Evolutionary conservation across 495 filamentous ascomycete species (phyloP).

Genomic region (Xanthoparmelia taractica): DNA sequence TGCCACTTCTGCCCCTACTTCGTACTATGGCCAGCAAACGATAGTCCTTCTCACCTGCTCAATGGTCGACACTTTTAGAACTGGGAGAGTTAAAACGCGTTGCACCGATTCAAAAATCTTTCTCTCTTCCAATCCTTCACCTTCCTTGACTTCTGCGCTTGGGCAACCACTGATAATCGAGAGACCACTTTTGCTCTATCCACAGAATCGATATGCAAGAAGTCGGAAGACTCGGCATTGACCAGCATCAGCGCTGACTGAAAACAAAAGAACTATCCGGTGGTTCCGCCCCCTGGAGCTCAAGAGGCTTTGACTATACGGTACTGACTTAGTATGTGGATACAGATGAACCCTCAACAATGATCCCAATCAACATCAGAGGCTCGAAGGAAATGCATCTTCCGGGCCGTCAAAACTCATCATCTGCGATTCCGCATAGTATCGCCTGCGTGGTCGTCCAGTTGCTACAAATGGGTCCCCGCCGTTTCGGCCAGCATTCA

Average conservation of each 20-base stretch:
- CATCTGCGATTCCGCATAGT: conserved; percentile 28
- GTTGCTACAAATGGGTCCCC: conserved; percentile 28
- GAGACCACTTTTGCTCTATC: neutral
- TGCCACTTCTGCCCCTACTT: no score
- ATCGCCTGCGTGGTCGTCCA: conserved; percentile 20
- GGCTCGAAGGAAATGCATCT: conserved; percentile 20
- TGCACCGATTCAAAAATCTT: neutral
- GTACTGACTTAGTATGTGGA: neutral
- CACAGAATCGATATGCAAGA: neutral
- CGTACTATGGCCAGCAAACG: no score
- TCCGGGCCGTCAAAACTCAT: conserved; percentile 24
- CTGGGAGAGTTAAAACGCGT: no score
- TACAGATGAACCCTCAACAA: neutral
- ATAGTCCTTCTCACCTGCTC: no score
- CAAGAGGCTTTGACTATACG: neutral
- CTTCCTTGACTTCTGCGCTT: neutral
- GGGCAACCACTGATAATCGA: neutral
- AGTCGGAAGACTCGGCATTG: neutral
- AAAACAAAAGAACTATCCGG: neutral
- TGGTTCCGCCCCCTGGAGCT: neutral
- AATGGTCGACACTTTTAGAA: no score
- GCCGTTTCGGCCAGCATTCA: conserved; percentile 27
- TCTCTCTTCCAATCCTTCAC: neutral
- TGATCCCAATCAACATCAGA: conserved; percentile 13
- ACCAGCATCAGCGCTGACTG: neutral